Evolutionary conservation across 2,329 filamentous ascomycete species (phyloP), one percentile per base, ranked within the genome.

Genomic region (Sporothrix euskadiensis): DNA sequence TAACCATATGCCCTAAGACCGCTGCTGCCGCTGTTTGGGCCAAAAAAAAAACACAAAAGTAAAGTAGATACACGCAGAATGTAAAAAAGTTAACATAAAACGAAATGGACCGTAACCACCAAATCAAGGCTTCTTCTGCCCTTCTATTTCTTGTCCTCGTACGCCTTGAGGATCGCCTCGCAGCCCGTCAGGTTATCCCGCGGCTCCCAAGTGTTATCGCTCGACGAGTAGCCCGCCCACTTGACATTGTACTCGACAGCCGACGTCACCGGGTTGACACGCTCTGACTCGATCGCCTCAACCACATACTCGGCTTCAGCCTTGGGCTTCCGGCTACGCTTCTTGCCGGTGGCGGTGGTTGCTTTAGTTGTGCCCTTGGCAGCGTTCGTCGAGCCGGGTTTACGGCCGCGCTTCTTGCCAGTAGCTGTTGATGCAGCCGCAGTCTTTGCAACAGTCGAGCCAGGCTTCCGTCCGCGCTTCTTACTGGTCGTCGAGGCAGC

Each of bases 171-270:
- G 0, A 83, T 75, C 1, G 76, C 75, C 10, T 75, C 73, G 72
- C 85, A 86, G 2, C 84, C 81, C 0, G 69, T 71, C 22, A 88
- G 76, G 73, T 87, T 84, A 22, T 73, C 77, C 77, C 81, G 83
- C 1, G 85, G 85, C 80, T 88, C 87, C 88, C 87, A 89, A 0
- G 86, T 88, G 73, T 84, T 87, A 0, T 85, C 78, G 22, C 80
- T 78, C 0, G 76, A 75, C 0, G 80, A 69, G 71, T 82, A 88
- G 0, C 84, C 85, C 75, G 84, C 83, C 88, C 87, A 89, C 78
- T 88, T 87, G 71, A 89, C 83, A 3, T 81, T 75, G 77, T 86
- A 89, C 77, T 83, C 78, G 75, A 82, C 80, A 74, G 82, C 78
- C 74, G 80, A 79, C 0, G 81, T 83, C 5, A 79, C 77, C 7